A percentile compares a stretch with the other conserved stretches of the same genome.
These are phyloP conservation scores for Castanea sativa DNA, from an alignment of 306 rosid species.

Conservation along the genomic window DNA sequence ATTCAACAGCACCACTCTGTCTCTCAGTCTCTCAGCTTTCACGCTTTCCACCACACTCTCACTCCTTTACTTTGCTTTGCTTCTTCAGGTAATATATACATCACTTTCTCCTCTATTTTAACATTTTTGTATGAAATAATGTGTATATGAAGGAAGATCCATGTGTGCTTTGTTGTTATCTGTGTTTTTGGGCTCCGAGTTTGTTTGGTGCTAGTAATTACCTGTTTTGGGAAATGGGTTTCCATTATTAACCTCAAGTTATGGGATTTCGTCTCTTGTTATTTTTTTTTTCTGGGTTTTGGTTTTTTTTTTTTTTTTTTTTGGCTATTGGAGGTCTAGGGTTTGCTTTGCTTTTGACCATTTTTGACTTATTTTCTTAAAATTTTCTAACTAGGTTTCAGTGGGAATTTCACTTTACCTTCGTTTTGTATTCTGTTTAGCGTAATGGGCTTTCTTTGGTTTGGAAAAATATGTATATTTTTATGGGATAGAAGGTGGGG, in stretches of 20 bases:
- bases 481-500: not conserved
- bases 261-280: constrained; percentile 13
- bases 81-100: constrained; percentile 25
- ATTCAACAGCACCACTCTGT: constrained; percentile 12
- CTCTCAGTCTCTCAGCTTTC: constrained; percentile 5
- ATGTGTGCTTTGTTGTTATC: constrained; percentile 5
- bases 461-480: constrained; percentile 18
- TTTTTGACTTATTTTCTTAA: not conserved
- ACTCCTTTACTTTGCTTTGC: not conserved
- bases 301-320: not conserved
- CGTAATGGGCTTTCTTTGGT: not conserved
- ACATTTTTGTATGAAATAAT: constrained; percentile 4
- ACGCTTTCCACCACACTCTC: not conserved
- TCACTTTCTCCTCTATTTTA: not conserved
- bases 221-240: constrained; percentile 24
- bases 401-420: not conserved
- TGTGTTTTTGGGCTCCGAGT: not conserved
- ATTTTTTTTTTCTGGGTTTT: not conserved
- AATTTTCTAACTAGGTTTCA: not conserved
- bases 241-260: constrained; percentile 9
- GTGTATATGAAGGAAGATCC: not conserved
- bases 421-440: not conserved
- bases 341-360: constrained; percentile 25
- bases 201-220: constrained; percentile 13
- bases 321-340: constrained; percentile 22